phyloP scores from a whole-genome alignment of 2,329 filamentous ascomycete species.

The Penicillium sumatraense region DNA sequence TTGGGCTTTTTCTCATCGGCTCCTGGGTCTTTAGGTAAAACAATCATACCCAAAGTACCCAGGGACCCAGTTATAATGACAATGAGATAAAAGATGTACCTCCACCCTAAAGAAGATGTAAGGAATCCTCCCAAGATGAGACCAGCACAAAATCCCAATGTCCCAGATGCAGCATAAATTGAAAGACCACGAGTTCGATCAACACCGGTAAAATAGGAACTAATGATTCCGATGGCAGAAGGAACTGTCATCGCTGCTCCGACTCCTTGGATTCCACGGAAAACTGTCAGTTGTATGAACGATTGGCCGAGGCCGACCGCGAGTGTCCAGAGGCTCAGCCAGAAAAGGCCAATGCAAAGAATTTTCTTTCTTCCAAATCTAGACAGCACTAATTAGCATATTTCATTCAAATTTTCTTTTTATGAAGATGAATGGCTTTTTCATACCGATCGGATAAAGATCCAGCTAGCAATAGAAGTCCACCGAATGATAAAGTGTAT shows the following conservation, averaged over 20 bases:
- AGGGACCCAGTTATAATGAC: conserved; percentile 38
- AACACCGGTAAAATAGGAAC: conserved; percentile 44
- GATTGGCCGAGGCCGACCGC: conserved; percentile 47
- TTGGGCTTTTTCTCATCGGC: conserved; percentile 38
- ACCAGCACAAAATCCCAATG: conserved; percentile 47
- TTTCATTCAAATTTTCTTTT: not conserved
- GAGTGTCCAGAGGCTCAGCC: conserved; percentile 41
- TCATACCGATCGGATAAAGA: conserved; percentile 21
- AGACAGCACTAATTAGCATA: conserved; percentile 6
- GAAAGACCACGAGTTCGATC: conserved; percentile 46
- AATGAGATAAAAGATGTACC: conserved; percentile 46
- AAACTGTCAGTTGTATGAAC: conserved; percentile 44
- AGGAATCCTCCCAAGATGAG: conserved; percentile 46
- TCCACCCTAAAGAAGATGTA: conserved; percentile 45
- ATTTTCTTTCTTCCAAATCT: conserved; percentile 46
- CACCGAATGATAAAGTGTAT: conserved; percentile 47
- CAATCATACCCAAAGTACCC: conserved; percentile 36
- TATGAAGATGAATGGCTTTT: not conserved
- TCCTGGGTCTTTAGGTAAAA: conserved; percentile 44
- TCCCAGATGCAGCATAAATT: conserved; percentile 45
- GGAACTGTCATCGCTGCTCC: conserved; percentile 54
- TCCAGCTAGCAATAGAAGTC: conserved; percentile 20
- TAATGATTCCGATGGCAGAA: conserved; percentile 53
- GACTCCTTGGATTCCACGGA: conserved; percentile 53
- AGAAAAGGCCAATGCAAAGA: conserved; percentile 43